Evolutionary conservation across 805 yeast genomes (phyloP).

Genomic region (Sungouiozyma intestinalis): DNA sequence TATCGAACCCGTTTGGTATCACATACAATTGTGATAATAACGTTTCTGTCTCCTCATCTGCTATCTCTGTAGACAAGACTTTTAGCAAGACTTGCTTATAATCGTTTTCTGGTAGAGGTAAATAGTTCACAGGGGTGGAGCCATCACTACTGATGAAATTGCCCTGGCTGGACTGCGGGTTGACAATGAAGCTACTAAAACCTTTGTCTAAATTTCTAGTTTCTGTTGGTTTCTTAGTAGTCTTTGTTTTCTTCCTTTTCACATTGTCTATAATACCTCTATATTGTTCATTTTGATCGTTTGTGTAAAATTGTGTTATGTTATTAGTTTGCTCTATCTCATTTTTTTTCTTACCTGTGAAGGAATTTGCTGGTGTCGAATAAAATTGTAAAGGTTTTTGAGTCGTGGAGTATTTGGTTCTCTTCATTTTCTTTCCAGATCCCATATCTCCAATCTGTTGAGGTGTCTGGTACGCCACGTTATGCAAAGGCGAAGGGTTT

Average conservation of each 20-base stretch:
- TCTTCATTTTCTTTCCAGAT: not conserved
- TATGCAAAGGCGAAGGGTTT: constrained; percentile 27
- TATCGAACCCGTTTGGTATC: constrained; percentile 55
- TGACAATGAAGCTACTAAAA: not conserved
- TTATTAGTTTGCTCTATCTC: not conserved
- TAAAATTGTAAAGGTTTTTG: constrained; percentile 28
- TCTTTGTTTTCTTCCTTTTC: not conserved
- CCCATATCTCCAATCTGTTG: constrained; percentile 10
- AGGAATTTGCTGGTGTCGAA: constrained; percentile 17
- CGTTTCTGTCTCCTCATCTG: constrained; percentile 19
- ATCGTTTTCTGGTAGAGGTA: constrained; percentile 9
- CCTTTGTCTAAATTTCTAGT: not conserved
- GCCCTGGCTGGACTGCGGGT: not conserved
- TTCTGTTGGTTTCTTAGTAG: not conserved
- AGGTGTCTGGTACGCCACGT: constrained; percentile 26
- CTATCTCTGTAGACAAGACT: constrained; percentile 24
- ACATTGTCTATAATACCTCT: constrained; percentile 3
- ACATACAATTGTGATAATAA: constrained; percentile 33
- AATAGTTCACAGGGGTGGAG: not conserved
- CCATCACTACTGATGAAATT: not conserved
- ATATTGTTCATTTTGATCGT: constrained; percentile 2
- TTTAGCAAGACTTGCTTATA: constrained; percentile 25
- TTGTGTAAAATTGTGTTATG: not conserved
- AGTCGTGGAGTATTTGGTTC: constrained; percentile 16
- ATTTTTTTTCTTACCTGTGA: not conserved